Evolutionary conservation across 31 red algal genomes (phyloP), one percentile per base, ranked within the genome.

Genomic region (Asparagopsis taxiformis): DNA sequence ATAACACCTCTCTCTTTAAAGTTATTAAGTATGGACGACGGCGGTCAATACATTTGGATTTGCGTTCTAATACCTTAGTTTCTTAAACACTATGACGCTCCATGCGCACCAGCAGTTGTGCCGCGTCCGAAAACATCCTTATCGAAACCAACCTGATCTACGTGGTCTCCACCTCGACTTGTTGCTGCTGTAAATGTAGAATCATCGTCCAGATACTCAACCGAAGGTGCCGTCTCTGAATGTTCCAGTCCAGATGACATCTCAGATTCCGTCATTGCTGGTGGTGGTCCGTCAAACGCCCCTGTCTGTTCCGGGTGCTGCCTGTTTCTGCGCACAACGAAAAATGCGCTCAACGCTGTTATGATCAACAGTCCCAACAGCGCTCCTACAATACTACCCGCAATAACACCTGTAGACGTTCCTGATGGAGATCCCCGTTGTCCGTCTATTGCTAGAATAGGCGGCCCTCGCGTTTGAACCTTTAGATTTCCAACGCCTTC

Each of bases 161-260:
- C 37, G 19, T 63, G 21, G 17, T 84, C 79, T 21, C 67, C 79
- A 6, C 68, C 79, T 2, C 79, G 79, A 62, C 79, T 84, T 1
- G 79, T 84, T 6, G 79, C 79, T 25, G 79, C 79, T 11, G 79
- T 84, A 59, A 72, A 84, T 10, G 65, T 84, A 7, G 79, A 84
- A 41, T 84, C 79, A 55, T 84, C 79, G 43, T 84, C 79, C 44
- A 84, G 32, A 65, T 84, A 84, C 57, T 84, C 79, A 20, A 84
- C 51, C 8, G 79, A 84, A 2, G 79, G 68, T 11, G 55, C 79
- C 5, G 68, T 72, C 38, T 84, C 79, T 25, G 79, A 72, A 23
- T 57, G 41, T 55, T 72, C 79, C 28, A 70, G 31, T 24, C 54
- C 79, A 0, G 79, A 84, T 24, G 79, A 84, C 32, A 65, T 43